Base-by-base conservation (phyloP, 768 basidiomycete species). In the Mycena rebaudengoi region DNA sequence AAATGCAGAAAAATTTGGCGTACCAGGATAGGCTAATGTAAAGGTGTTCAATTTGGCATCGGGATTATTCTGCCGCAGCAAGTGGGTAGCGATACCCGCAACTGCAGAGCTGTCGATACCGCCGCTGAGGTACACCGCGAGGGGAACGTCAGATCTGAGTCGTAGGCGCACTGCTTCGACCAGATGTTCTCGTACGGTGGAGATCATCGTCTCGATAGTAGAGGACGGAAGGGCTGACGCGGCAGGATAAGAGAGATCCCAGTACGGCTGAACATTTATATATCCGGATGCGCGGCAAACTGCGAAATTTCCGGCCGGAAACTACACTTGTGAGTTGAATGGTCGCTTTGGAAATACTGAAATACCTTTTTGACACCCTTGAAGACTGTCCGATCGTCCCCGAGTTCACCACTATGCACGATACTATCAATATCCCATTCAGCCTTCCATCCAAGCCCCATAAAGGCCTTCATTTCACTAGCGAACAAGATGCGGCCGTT, bases 401-500 rank as follows among this genome's bases (percentile, higher is more conserved):
- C 30, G 14, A 39, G 23, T 3, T 63, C 61, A 4, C 64, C 60
- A 14, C 33, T 23, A 7, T 65, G 55, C 7, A 63, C 60, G 11
- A 67, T 53, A 32, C 63, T 66, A 10, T 66, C 62, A 0, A 67
- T 29, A 32, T 70, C 61, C 69, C 69, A 70, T 48, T 65, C 39
- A 2, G 69, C 59, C 18, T 65, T 33, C 69, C 69, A 70, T 25
- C 69, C 69, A 25, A 70, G 46, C 5, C 48, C 50, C 41, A 63
- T 60, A 30, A 70, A 56, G 1, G 69, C 60, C 54, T 70, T 70
- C 59, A 67, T 65, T 43, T 70, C 69, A 32, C 66, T 70, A 8
- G 43, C 66, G 10, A 70, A 49, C 11, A 70, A 20, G 11, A 70
- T 49, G n/a, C 39, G 10, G 12, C 61, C 67, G 14, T 68, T 49